A percentile compares a stretch with the other conserved stretches of the same genome.
Evolutionary conservation across 164 flowering plant genomes (phyloP).

Genomic region (Vitis vinifera): DNA sequence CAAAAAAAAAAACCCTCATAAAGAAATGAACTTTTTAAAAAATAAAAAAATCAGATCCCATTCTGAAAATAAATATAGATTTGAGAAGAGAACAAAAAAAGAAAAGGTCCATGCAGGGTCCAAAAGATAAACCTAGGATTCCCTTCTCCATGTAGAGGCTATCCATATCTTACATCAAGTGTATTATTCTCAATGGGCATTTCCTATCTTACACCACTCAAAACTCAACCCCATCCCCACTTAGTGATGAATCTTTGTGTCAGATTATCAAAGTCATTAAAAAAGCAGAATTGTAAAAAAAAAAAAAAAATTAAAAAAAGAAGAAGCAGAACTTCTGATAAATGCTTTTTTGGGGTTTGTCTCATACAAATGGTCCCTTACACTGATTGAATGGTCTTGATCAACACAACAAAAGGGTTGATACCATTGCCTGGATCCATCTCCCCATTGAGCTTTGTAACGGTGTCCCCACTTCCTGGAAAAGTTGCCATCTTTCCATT

Average conservation of each 20-base stretch:
- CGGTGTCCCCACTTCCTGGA: neutral
- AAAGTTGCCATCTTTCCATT: neutral
- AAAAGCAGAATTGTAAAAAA: too few species aligned
- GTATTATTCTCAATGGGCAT: too few species aligned
- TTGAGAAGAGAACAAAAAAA: slow-evolving; percentile 4
- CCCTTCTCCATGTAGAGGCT: slow-evolving; percentile 3
- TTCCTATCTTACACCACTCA: too few species aligned
- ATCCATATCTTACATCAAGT: too few species aligned
- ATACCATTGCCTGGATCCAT: neutral
- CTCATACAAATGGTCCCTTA: neutral
- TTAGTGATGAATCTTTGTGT: neutral
- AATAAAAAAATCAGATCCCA: neutral
- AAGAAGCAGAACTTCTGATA: neutral
- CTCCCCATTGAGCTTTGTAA: neutral
- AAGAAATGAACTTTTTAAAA: too few species aligned
- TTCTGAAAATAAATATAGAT: neutral
- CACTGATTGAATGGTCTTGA: neutral
- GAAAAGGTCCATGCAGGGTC: neutral
- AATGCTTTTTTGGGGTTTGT: neutral
- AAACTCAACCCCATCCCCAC: neutral
- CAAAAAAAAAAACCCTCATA: too few species aligned
- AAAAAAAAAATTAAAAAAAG: neutral
- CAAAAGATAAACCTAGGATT: slow-evolving; percentile 12
- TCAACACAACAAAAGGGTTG: neutral
- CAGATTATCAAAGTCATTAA: too few species aligned